Evolutionary conservation across 305 asterid species (phyloP), one percentile per base, ranked within the genome.

Genomic region (Petunia hybrid): DNA sequence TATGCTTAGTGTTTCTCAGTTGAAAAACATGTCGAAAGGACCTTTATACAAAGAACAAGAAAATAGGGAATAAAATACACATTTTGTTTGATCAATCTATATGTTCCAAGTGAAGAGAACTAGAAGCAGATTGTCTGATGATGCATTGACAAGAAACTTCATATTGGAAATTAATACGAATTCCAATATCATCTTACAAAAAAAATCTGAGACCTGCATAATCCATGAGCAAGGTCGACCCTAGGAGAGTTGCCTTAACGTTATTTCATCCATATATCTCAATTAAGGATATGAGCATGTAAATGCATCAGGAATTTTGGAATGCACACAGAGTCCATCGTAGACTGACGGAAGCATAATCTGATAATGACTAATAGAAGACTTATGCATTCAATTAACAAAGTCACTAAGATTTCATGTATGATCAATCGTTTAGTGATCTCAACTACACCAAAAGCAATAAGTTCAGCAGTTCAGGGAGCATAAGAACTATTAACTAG

Each of bases 31-130:
- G 35, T 13, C 38, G 6, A 4, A 57, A 69, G 76, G 76, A 43
- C 36, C 46, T 74, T 55, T 53, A 12, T 74, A 74, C 78, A 74
- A 74, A 74, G 78, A 74, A 74, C 78, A 42, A 51, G 46, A 39
- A 6, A 8, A 53, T 74, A 53, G 64, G 14, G 48, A 53, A 51
- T 8, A 36, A 36, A 14, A 46, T 74, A 35, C 35, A 51, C 6
- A 12, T 14, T 63, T 8, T 4, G 57, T 69, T 69, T 43, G 76
- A 69, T 69, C 57, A 5, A 62, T 51, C 78, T 73, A 3, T 73
- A 12, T 35, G 63, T 36, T 73, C 36, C 56, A 73, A 48, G 12
- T 46, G 41, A 48, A 46, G 61, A 46, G 77, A 46, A 12, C 59
- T 71, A 61, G 48, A 46, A 46, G 77, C 31, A 46, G 61, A 46